Conservation (phyloP, 768 basidiomycete species). For the Floccularia luteovirens region DNA sequence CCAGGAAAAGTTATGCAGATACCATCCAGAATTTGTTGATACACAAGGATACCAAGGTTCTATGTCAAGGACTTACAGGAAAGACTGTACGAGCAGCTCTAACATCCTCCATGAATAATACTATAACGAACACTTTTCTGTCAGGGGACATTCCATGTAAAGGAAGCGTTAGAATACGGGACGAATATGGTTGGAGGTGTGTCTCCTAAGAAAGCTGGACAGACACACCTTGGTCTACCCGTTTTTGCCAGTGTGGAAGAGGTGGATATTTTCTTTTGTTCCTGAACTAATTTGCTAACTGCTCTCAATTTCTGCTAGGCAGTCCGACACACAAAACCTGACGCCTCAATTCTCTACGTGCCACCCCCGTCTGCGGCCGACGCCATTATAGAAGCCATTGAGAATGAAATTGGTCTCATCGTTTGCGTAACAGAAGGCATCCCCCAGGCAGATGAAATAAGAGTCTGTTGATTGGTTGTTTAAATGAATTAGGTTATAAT, state of each 20-base stretch:
- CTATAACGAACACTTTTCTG: neutral
- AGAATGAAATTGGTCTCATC: slow-evolving; percentile 95
- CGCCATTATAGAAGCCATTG: slow-evolving; percentile 98
- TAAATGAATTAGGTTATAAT: slow-evolving; percentile 1
- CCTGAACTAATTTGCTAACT: neutral
- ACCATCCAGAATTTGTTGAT: slow-evolving; percentile 90
- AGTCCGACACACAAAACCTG: slow-evolving; percentile 77
- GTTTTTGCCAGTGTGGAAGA: slow-evolving; percentile 90
- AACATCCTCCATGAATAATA: neutral
- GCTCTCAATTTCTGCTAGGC: slow-evolving; percentile 48
- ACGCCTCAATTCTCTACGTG: slow-evolving; percentile 95
- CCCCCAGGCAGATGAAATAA: slow-evolving; percentile 94
- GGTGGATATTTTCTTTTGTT: slow-evolving; percentile 32
- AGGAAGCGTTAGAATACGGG: slow-evolving; percentile 89
- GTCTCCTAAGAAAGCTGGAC: slow-evolving; percentile 93
- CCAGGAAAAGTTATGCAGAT: slow-evolving; percentile 76
- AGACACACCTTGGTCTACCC: slow-evolving; percentile 90
- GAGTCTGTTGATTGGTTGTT: slow-evolving; percentile 33
- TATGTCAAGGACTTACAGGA: slow-evolving; percentile 89
- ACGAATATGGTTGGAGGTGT: slow-evolving; percentile 98
- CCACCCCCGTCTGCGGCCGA: slow-evolving; percentile 95
- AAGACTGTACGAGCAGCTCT: slow-evolving; percentile 64
- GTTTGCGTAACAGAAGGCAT: slow-evolving; percentile 99
- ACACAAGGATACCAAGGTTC: slow-evolving; percentile 90
- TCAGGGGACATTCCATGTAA: slow-evolving; percentile 94